Conservation (phyloP, 129 eudicot species). For the Erigeron canadensis region DNA sequence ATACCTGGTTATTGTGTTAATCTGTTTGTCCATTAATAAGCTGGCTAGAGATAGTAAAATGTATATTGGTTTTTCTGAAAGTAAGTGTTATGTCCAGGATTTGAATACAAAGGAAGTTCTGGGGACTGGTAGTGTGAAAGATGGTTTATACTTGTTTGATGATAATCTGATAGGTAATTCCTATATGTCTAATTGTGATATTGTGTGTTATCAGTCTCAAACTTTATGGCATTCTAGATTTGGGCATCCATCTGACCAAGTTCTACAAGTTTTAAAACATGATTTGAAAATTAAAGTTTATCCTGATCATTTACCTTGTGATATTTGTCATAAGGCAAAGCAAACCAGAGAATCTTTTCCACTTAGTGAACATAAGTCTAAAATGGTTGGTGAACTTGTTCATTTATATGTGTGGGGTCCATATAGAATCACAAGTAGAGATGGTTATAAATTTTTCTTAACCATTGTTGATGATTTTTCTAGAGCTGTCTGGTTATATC, state of each 20-base stretch:
- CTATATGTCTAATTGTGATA: background rate
- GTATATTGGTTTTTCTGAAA: background rate
- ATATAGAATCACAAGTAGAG: too few relatives aligned
- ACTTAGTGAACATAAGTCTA: too few relatives aligned
- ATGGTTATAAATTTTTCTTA: background rate
- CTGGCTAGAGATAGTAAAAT: background rate
- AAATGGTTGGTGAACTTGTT: too few relatives aligned
- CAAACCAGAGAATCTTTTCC: too few relatives aligned
- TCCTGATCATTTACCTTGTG: background rate
- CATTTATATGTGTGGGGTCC: too few relatives aligned
- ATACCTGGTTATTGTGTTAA: too few relatives aligned
- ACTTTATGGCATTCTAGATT: background rate
- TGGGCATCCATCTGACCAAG: background rate
- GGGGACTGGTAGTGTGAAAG: background rate
- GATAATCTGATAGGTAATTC: background rate
- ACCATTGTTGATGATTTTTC: background rate
- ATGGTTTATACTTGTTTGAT: background rate
- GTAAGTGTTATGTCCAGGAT: background rate
- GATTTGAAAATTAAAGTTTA: background rate
- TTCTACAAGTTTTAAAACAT: background rate
- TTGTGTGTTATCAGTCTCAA: background rate
- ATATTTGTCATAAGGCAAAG: too few relatives aligned
- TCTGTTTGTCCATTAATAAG: too few relatives aligned
- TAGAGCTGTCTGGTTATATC: background rate
- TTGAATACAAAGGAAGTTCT: background rate